Evolutionary conservation across 2,329 filamentous ascomycete species (phyloP), one percentile per base, ranked within the genome.

Genomic region (Pestalotiopsis fici): DNA sequence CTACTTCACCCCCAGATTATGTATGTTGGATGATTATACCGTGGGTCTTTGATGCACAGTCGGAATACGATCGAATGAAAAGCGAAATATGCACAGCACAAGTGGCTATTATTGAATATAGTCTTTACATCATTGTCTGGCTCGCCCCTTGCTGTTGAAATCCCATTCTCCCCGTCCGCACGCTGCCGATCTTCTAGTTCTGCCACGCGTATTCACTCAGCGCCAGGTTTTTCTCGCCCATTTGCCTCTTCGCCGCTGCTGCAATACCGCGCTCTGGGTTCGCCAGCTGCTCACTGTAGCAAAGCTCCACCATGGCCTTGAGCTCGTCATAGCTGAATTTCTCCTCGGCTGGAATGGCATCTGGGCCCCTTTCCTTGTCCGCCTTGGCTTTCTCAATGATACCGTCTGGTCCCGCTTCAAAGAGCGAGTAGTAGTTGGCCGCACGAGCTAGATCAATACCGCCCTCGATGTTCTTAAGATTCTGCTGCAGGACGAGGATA

Each of bases 401-500:
- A 11, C 83, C 86, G 60, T 93, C 90, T 0, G 90, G 83, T 0
- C 92, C 92, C 57, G 83, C 80, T 56, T 86, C 86, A 74, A 93
- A 94, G 47, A 95, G 78, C 23, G 86, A 85, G 75, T 90, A 95
- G 80, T 92, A 95, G 67, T 87, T 85, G 23, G 88, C 86, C 1
- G 91, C 88, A 43, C 88, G 83, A 3, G 85, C 83, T 31, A 95
- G 83, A 66, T 87, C 85, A 3, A 93, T 90, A 9, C 87, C 87
- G 2, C 88, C 85, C 78, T 96, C 94, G 65, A 99, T 91, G 72
- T 97, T 97, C 83, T 97, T 97, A 66, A 99, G 88, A 74, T 97
- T 98, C 78, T 99, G 96, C 80, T 98, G 95, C 64, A 99, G 84
- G 54, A 99, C 96, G 27, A 98, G 86, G 61, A 98, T 94, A 78